These are phyloP conservation scores for Furcasterigmium furcatum DNA, from an alignment of 2,329 filamentous ascomycete species.

Conservation along the genomic window DNA sequence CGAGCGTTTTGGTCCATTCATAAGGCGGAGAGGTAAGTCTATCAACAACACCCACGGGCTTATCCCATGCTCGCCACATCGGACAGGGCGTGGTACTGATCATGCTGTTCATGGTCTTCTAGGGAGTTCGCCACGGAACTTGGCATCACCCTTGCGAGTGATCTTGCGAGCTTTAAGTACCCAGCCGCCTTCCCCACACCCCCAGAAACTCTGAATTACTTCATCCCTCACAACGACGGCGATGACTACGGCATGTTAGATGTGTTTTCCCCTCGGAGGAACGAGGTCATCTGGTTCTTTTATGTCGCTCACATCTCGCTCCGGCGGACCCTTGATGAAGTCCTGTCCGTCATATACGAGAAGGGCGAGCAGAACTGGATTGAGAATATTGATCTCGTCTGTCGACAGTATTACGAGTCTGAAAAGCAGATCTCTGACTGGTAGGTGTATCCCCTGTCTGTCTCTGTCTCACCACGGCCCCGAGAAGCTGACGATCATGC, in stretches of 20 bases:
- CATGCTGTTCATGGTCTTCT: too few relatives aligned
- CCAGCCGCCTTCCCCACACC: conserved; percentile 14
- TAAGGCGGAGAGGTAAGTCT: conserved; percentile 14
- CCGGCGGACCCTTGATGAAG: conserved; percentile 13
- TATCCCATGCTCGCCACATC: too few relatives aligned
- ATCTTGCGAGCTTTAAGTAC: conserved; percentile 12
- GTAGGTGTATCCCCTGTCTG: conserved; percentile 1
- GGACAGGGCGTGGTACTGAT: too few relatives aligned
- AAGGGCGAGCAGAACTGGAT: conserved; percentile 8
- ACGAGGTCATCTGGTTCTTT: conserved; percentile 15
- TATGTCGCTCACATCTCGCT: conserved; percentile 17
- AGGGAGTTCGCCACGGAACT: conserved; percentile 2
- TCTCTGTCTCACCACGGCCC: background rate
- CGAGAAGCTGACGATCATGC: too few relatives aligned
- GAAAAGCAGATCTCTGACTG: conserved; percentile 8
- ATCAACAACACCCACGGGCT: too few relatives aligned
- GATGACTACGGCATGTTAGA: too few relatives aligned
- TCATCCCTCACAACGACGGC: background rate
- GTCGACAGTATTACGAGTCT: conserved; percentile 11
- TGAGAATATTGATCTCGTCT: background rate
- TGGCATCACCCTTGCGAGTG: conserved; percentile 8
- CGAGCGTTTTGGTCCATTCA: conserved; percentile 17
- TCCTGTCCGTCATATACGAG: conserved; percentile 4
- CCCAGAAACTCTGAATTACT: conserved; percentile 6
- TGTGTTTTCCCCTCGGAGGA: too few relatives aligned